These are phyloP conservation scores for Trichophyton mentagrophytes DNA, from an alignment of 2,329 filamentous ascomycete genomes.

Conservation along the genomic window DNA sequence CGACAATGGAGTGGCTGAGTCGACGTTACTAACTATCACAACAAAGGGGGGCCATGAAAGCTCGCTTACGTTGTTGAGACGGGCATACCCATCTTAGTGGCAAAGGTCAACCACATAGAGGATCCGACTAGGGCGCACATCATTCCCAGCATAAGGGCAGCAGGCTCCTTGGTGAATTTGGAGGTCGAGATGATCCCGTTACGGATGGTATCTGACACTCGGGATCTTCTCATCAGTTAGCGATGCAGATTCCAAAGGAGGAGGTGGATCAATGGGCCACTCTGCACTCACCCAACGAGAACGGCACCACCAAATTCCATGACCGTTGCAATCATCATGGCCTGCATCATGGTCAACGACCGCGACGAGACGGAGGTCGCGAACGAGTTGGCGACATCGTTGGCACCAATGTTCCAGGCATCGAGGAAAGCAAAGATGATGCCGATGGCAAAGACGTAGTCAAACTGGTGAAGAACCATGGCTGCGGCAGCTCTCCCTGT, in stretches of 20 bases:
- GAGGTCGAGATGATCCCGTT: constrained; percentile 32
- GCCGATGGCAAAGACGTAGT: constrained; percentile 32
- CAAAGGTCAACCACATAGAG: constrained; percentile 27
- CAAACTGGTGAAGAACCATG: constrained; percentile 19
- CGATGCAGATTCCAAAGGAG: background rate
- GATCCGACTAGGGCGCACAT: constrained; percentile 25
- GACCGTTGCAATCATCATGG: constrained; percentile 36
- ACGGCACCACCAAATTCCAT: constrained; percentile 44
- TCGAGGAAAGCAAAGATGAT: constrained; percentile 27
- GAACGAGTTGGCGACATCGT: constrained; percentile 45
- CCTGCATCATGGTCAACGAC: constrained; percentile 41
- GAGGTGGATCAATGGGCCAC: too few relatives aligned
- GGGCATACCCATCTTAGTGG: constrained; percentile 26
- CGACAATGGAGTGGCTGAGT: constrained; percentile 25
- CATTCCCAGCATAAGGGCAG: constrained; percentile 30
- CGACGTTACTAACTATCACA: background rate
- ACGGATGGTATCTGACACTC: constrained; percentile 34
- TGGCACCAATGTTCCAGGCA: constrained; percentile 28
- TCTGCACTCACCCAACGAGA: constrained; percentile 29
- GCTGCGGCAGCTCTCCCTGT: background rate
- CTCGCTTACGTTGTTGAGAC: constrained; percentile 26
- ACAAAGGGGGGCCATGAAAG: background rate
- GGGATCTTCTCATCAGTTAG: constrained; percentile 15
- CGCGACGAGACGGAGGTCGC: constrained; percentile 41
- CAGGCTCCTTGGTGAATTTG: constrained; percentile 25